Evolutionary conservation across 441 rosid species (phyloP).

Genomic region (Gossypium aridum): DNA sequence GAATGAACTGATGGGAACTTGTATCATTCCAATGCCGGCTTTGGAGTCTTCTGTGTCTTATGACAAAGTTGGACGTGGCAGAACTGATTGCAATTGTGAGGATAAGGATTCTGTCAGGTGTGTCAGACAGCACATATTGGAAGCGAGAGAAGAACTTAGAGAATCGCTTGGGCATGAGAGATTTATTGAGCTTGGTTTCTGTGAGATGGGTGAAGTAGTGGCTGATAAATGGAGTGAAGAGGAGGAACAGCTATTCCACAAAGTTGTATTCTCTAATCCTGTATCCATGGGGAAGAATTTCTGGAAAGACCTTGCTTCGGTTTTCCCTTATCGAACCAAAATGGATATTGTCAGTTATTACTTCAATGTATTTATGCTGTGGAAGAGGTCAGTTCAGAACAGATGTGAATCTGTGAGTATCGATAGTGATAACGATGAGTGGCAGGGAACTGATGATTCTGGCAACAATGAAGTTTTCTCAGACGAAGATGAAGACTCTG

Average conservation of each 20-base stretch:
- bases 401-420: constrained; percentile 34
- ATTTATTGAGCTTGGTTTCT: constrained; percentile 39
- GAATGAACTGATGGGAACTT: constrained; percentile 19
- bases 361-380: constrained; percentile 53
- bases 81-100: constrained; percentile 38
- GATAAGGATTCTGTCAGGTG: constrained; percentile 44
- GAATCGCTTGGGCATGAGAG: constrained; percentile 27
- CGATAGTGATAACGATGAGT: constrained; percentile 68
- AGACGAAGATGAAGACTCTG: constrained; percentile 33
- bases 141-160: constrained; percentile 33
- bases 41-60: constrained; percentile 10
- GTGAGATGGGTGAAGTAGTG: constrained; percentile 49
- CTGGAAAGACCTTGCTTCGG: constrained; percentile 33
- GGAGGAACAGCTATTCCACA: constrained; percentile 43
- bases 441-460: constrained; percentile 34
- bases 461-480: constrained; percentile 24
- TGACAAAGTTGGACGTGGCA: constrained; percentile 31
- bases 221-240: constrained; percentile 44
- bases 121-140: constrained; percentile 37
- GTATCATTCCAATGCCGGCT: constrained; percentile 26
- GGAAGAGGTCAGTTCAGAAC: constrained; percentile 47
- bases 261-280: constrained; percentile 38
- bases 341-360: constrained; percentile 50
- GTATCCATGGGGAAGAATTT: constrained; percentile 34
- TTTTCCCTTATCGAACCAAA: constrained; percentile 40